These are phyloP conservation scores for Hypomyces perniciosus DNA, from an alignment of 2,329 filamentous ascomycete species.

Conservation along the genomic window DNA sequence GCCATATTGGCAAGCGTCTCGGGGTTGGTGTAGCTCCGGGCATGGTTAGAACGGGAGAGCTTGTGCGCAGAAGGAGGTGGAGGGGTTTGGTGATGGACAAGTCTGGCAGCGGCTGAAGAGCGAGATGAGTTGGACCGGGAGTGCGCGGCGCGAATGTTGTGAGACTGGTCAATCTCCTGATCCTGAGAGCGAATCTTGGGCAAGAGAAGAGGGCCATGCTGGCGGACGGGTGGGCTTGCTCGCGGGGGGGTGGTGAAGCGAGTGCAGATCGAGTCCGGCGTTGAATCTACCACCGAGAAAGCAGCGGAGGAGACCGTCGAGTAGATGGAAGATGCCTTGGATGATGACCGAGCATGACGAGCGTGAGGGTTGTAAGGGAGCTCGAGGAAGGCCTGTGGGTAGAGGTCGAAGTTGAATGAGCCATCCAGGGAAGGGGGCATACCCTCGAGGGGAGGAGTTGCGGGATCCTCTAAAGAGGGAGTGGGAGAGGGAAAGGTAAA, in stretches of 20 bases:
- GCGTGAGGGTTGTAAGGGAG: conserved; percentile 40
- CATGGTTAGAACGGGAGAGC: conserved; percentile 41
- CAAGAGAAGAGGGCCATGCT: conserved; percentile 72
- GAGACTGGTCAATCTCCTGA: conserved; percentile 55
- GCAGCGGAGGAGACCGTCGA: conserved; percentile 33
- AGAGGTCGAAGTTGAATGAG: conserved; percentile 48
- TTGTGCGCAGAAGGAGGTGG: conserved; percentile 17
- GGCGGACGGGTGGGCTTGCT: conserved; percentile 63
- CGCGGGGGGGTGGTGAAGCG: conserved; percentile 61
- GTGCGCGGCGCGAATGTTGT: conserved; percentile 16
- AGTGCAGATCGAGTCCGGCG: conserved; percentile 60
- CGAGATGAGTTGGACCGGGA: conserved; percentile 6
- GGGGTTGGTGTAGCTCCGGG: conserved; percentile 56
- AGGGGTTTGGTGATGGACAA: conserved; percentile 18
- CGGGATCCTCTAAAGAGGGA: conserved; percentile 22
- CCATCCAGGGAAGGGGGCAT: conserved; percentile 17
- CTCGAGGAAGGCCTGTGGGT: conserved; percentile 41
- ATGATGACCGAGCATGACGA: conserved; percentile 57
- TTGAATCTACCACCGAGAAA: conserved; percentile 46
- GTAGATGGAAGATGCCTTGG: conserved; percentile 61
- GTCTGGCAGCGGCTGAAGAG: conserved; percentile 6
- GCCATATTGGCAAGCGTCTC: conserved; percentile 43
- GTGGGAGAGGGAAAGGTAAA: conserved; percentile 45
- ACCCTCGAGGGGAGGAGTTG: conserved; percentile 21
- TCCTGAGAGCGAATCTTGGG: conserved; percentile 85